phyloP scores from a whole-genome alignment of 2,329 filamentous ascomycete genomes.

The Penicillium palitans region DNA sequence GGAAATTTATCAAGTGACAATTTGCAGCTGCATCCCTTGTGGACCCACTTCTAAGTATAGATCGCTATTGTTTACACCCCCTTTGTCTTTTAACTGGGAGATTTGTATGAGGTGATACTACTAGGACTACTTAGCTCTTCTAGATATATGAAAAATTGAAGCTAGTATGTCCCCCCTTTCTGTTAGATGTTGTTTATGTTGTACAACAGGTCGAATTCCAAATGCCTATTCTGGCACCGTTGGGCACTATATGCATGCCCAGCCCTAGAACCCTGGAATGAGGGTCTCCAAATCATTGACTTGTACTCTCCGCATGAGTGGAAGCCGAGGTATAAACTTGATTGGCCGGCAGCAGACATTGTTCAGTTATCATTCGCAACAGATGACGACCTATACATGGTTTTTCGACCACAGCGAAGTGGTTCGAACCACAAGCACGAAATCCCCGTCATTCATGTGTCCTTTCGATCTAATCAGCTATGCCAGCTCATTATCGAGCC shows the following conservation, averaged over 20 bases:
- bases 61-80: neutral
- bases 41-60: conserved; percentile 16
- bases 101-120: neutral
- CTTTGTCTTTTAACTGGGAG: conserved; percentile 32
- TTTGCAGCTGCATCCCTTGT: conserved; percentile 13
- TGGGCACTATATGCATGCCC: neutral
- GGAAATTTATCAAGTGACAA: conserved; percentile 5
- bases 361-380: neutral
- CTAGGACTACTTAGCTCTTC: no score
- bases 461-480: neutral
- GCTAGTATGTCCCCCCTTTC: neutral
- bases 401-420: neutral
- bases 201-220: neutral
- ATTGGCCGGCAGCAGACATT: neutral
- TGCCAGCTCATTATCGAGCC: neutral
- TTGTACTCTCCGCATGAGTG: neutral
- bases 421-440: neutral
- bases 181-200: neutral
- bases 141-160: neutral
- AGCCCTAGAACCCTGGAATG: no score
- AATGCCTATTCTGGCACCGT: neutral
- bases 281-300: no score
- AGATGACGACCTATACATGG: neutral
- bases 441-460: neutral
- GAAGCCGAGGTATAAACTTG: neutral